Base-by-base conservation (phyloP, 345 rosid species). In the Aegle marmelos region DNA sequence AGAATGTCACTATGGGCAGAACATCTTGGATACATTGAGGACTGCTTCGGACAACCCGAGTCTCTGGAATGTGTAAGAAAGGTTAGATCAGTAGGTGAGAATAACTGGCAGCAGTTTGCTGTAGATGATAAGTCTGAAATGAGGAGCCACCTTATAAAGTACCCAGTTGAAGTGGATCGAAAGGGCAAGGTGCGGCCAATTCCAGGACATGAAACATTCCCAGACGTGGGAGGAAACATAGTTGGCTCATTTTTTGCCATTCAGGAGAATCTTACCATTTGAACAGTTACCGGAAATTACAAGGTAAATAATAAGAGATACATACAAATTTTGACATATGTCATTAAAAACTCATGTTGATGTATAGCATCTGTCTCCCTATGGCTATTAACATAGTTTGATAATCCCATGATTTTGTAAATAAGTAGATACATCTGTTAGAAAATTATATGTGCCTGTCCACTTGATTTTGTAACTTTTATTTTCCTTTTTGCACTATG, bases 1-100 rank as follows among this genome's bases (percentile, higher is more conserved):
- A 87, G 99, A 81, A 91, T 95, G 98, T 93, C 98, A 0, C 90
- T 95, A 31, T 95, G 99, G 99, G 97, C 97, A 28, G 99, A 95
- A 77, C 99, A 95, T 81, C 77, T 85, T 7, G 99, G 92, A 76
- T 53, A 60, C 9, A 68, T 91, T 0, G 97, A 93, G 68, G 93
- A 89, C 66, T 83, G 90, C 71, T 95, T 91, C 80, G 76, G 75
- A 6, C 76, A 69, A 34, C 96, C 98, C 4, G 97, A 90, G 81
- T 90, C 90, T 76, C 64, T 95, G n/a, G 97, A 92, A 27, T 95
- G 99, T 69, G 99, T 92, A 39, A 87, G 88, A 30, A 89, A 86
- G 73, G 86, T 95, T 67, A 87, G 88, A 79, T 69, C 83, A 57
- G 59, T 91, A 78, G 92, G 86, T 2, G 96, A 90, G 83, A 74